Conservation (phyloP, 352 stramenopile species). For the Pelagophyceae sp. region DNA sequence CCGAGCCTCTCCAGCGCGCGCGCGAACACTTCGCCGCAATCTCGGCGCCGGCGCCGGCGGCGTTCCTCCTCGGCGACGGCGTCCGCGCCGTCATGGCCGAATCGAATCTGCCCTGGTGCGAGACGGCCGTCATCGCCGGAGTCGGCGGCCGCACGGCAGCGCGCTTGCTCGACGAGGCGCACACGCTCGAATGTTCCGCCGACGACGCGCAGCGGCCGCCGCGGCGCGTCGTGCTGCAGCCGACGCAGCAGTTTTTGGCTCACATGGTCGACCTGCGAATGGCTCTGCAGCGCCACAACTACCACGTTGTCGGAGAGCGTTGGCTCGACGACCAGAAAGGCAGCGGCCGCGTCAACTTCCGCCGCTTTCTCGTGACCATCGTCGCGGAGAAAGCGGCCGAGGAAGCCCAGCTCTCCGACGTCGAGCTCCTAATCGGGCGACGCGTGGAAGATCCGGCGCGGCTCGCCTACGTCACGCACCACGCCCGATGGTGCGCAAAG, state of each 20-base stretch:
- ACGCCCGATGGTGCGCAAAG: no score
- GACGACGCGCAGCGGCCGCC: neutral
- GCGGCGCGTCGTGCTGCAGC: conserved; percentile 3
- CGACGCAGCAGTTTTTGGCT: neutral
- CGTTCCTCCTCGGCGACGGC: neutral
- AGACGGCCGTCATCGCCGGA: conserved; percentile 10
- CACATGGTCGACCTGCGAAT: neutral
- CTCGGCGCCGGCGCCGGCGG: neutral
- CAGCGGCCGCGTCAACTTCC: neutral
- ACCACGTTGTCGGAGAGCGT: neutral
- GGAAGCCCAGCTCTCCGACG: neutral
- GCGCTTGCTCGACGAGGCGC: neutral
- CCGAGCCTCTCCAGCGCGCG: neutral
- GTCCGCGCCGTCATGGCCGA: neutral
- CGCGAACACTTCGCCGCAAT: neutral
- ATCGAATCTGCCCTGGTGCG: neutral
- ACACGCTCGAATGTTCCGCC: no score
- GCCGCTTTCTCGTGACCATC: neutral
- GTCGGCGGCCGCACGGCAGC: neutral
- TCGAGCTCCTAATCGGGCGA: neutral
- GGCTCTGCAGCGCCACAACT: neutral
- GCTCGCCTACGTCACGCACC: neutral
- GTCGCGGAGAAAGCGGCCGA: neutral
- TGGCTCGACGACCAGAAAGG: conserved; percentile 2
- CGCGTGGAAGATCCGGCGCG: neutral